Conservation (phyloP, 306 rosid species). For the Vigna nakashimae region DNA sequence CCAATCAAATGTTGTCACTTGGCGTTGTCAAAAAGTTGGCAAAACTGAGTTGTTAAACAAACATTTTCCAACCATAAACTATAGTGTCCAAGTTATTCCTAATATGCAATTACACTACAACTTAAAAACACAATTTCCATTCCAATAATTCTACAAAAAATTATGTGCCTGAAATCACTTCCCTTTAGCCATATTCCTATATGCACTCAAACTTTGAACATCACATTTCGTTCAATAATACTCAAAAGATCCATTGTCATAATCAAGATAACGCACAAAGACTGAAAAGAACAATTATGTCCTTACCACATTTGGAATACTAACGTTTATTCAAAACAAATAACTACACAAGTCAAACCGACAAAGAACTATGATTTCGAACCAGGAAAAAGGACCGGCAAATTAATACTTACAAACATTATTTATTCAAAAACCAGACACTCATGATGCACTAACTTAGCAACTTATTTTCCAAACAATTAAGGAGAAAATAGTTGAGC, state of each 20-base stretch:
- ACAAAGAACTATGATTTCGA: background rate
- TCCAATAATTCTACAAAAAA: too few species aligned
- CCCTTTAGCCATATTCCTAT: background rate
- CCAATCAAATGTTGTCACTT: too few species aligned
- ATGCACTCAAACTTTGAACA: slow-evolving; percentile 1
- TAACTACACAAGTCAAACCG: background rate
- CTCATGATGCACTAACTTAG: background rate
- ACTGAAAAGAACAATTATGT: background rate
- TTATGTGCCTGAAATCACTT: slow-evolving; percentile 18
- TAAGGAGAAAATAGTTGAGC: slow-evolving; percentile 2
- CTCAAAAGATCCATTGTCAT: slow-evolving; percentile 8
- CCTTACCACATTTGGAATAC: background rate
- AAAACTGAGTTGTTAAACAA: too few species aligned
- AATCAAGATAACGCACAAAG: background rate
- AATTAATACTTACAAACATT: background rate
- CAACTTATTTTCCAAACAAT: background rate
- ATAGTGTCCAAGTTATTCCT: slow-evolving; percentile 25
- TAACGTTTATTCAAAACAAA: background rate
- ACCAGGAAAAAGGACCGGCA: background rate
- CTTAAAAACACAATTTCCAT: slow-evolving; percentile 9
- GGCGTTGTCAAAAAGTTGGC: too few species aligned
- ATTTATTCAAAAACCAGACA: slow-evolving; percentile 31
- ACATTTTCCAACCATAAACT: background rate
- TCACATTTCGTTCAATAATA: slow-evolving; percentile 8
- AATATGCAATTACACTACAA: background rate